A percentile compares a stretch with the other conserved stretches of the same genome.
These are phyloP conservation scores for Venturiaceae sp. DNA, from an alignment of 2,329 filamentous ascomycete genomes.

Conservation along the genomic window DNA sequence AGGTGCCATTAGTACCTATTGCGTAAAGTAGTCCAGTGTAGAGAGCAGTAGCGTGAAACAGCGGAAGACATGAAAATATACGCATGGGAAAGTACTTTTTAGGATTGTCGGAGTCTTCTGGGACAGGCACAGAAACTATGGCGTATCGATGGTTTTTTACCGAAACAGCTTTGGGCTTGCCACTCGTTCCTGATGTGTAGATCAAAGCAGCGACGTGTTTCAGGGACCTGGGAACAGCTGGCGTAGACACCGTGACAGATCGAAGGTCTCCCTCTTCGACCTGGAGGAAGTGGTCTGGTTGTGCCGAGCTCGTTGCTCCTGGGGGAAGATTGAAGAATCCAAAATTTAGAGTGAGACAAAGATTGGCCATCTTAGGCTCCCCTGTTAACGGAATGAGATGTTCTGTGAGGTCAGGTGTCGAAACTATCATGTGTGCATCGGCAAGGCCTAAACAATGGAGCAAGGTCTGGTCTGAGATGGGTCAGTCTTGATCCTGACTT, in stretches of 20 bases:
- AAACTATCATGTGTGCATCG: not conserved
- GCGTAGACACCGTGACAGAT: not conserved
- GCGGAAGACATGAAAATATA: constrained; percentile 36
- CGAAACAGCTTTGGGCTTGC: constrained; percentile 16
- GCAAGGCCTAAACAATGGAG: constrained; percentile 4
- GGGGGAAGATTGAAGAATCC: not conserved
- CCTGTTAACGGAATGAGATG: not conserved
- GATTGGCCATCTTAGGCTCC: not conserved
- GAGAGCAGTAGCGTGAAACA: constrained; percentile 40
- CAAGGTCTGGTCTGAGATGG: constrained; percentile 1
- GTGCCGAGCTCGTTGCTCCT: not conserved
- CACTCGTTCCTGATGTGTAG: constrained; percentile 37
- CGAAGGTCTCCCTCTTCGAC: not conserved
- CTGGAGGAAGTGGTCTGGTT: not conserved
- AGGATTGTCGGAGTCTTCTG: constrained; percentile 25
- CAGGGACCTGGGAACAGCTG: not conserved
- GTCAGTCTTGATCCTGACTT: not conserved
- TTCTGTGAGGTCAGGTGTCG: constrained; percentile 6
- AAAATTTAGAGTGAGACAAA: not conserved
- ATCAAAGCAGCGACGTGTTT: constrained; percentile 28
- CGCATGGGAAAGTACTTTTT: constrained; percentile 34
- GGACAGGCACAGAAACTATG: constrained; percentile 25
- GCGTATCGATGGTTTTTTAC: constrained; percentile 23
- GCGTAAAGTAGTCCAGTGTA: constrained; percentile 33
- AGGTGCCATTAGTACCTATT: constrained; percentile 23